Evolutionary conservation across 1,284 basidiomycete species (phyloP).

Genomic region (Ustilago vetiveriae): DNA sequence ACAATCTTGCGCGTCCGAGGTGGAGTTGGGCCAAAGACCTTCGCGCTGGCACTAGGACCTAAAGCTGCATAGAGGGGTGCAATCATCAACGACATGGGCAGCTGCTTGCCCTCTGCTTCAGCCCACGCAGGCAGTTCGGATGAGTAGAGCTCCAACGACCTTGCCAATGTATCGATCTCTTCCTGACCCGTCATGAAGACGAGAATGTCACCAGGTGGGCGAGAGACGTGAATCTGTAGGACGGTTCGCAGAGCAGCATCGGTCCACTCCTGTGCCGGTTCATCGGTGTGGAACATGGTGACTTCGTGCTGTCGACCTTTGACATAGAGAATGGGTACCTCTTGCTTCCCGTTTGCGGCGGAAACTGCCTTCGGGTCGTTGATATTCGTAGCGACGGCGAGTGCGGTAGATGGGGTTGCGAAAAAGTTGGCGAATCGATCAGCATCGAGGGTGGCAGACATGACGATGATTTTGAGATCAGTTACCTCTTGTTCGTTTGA

Average conservation of each 20-base stretch:
- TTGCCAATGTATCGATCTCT: constrained; percentile 85
- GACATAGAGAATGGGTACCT: constrained; percentile 84
- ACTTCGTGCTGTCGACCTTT: constrained; percentile 95
- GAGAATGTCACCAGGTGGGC: constrained; percentile 85
- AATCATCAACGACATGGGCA: constrained; percentile 49
- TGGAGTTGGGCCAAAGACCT: constrained; percentile 70
- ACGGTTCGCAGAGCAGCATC: constrained; percentile 89
- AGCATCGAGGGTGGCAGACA: constrained; percentile 97
- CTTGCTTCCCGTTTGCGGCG: constrained; percentile 16
- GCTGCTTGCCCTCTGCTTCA: constrained; percentile 25
- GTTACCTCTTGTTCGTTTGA: constrained; percentile 62
- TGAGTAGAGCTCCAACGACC: constrained; percentile 49
- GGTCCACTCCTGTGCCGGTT: constrained; percentile 83
- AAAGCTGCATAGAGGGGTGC: constrained; percentile 65
- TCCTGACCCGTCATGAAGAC: constrained; percentile 97
- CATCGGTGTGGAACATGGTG: constrained; percentile 72
- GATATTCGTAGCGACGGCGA: constrained; percentile 4
- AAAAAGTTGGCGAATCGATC: constrained; percentile 92
- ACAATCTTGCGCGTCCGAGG: constrained; percentile 84
- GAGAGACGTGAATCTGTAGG: constrained; percentile 85
- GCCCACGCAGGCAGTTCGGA: constrained; percentile 56
- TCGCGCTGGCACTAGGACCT: constrained; percentile 52
- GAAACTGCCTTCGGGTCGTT: not conserved
- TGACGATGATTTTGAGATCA: constrained; percentile 86
- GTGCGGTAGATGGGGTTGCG: constrained; percentile 64